A percentile compares a stretch with the other conserved stretches of the same genome.
phyloP scores from a whole-genome alignment of 805 yeast genomes.

The Lipomyces spencermartinsiae region DNA sequence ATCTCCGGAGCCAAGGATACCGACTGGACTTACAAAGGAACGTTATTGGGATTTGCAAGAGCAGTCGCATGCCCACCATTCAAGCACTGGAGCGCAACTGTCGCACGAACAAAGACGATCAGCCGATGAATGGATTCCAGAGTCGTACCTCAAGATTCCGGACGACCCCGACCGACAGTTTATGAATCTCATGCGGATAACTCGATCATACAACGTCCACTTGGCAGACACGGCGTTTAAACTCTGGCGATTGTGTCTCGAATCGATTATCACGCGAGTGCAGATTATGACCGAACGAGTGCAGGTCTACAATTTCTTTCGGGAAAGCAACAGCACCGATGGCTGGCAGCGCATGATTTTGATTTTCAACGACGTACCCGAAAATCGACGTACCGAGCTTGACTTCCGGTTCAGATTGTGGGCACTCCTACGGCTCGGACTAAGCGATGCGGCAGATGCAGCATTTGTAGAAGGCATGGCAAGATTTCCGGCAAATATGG shows the following conservation, averaged over 20 bases:
- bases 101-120: background rate
- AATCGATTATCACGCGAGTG: slow-evolving; percentile 9
- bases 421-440: slow-evolving; percentile 30
- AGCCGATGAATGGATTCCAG: slow-evolving; percentile 4
- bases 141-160: slow-evolving; percentile 15
- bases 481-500: slow-evolving; percentile 12
- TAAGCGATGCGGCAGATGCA: slow-evolving; percentile 13
- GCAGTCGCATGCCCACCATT: background rate
- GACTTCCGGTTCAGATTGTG: slow-evolving; percentile 33
- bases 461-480: slow-evolving; percentile 13
- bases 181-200: slow-evolving; percentile 16
- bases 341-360: slow-evolving; percentile 34
- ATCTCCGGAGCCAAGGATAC: background rate
- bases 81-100: background rate
- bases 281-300: slow-evolving; percentile 18
- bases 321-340: slow-evolving; percentile 15
- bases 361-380: slow-evolving; percentile 29
- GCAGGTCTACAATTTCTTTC: slow-evolving; percentile 29
- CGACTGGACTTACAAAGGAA: background rate
- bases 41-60: background rate
- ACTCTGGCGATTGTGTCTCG: slow-evolving; percentile 28
- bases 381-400: slow-evolving; percentile 18
- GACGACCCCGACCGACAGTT: slow-evolving; percentile 23
- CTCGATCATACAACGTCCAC: slow-evolving; percentile 14
- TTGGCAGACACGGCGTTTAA: slow-evolving; percentile 23